These are phyloP conservation scores for Phytopythium aichiense DNA, from an alignment of 352 stramenopile genomes.

Conservation along the genomic window DNA sequence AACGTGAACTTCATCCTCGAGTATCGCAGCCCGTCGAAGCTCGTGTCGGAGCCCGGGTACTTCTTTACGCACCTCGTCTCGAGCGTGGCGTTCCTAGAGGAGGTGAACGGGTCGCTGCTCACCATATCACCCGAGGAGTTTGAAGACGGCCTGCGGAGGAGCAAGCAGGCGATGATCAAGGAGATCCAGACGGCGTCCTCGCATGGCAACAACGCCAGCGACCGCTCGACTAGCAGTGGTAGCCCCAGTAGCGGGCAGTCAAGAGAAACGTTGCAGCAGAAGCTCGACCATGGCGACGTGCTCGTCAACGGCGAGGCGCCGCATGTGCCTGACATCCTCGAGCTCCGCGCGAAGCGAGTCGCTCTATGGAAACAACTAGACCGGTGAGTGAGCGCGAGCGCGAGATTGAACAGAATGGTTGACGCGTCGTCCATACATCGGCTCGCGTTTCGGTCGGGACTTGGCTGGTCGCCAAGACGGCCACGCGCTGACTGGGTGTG, in stretches of 20 bases:
- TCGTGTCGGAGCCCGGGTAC: constrained; percentile 90
- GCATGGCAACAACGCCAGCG: neutral
- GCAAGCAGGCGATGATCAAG: constrained; percentile 25
- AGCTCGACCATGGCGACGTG: constrained; percentile 6
- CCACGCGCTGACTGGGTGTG: too few relatives aligned
- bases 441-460: too few relatives aligned
- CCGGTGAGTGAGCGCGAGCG: neutral
- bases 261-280: constrained; percentile 9
- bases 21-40: constrained; percentile 58
- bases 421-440: too few relatives aligned
- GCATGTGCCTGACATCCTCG: constrained; percentile 29
- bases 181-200: constrained; percentile 16
- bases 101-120: constrained; percentile 62
- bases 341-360: constrained; percentile 35
- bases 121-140: constrained; percentile 78
- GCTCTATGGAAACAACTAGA: constrained; percentile 4
- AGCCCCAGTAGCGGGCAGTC: neutral
- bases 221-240: constrained; percentile 11
- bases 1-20: constrained; percentile 86
- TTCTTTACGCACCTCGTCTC: constrained; percentile 91
- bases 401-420: too few relatives aligned
- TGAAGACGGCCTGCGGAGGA: constrained; percentile 42
- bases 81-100: constrained; percentile 74
- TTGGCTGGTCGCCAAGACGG: too few relatives aligned
- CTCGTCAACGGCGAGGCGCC: constrained; percentile 7